A percentile compares a stretch with the other conserved stretches of the same genome.
phyloP scores from a whole-genome alignment of 768 basidiomycete genomes.

The Tulasnella sp. region DNA sequence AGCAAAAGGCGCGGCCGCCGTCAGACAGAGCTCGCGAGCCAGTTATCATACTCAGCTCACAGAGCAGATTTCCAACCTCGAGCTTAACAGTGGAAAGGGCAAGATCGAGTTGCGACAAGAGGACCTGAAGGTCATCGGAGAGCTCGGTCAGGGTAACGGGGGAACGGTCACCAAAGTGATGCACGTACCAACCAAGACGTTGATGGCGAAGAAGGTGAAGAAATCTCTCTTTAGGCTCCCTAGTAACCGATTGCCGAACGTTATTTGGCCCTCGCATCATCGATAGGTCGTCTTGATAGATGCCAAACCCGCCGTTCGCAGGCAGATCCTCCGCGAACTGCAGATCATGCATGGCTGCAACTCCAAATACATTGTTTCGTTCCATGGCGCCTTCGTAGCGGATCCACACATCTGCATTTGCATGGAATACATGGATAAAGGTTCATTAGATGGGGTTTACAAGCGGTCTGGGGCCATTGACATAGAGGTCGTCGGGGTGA shows the following conservation, averaged over 20 bases:
- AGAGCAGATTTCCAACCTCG: conserved; percentile 79
- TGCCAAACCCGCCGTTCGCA: conserved; percentile 91
- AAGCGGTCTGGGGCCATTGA: conserved; percentile 92
- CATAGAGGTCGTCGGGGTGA: conserved; percentile 86
- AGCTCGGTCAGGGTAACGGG: conserved; percentile 94
- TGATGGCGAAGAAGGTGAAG: conserved; percentile 97
- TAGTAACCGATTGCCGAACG: neutral
- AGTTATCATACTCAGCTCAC: conserved; percentile 77
- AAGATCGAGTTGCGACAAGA: conserved; percentile 79
- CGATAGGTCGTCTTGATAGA: conserved; percentile 88
- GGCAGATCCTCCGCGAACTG: conserved; percentile 95
- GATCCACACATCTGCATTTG: conserved; percentile 99
- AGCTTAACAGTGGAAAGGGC: conserved; percentile 73
- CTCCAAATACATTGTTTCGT: conserved; percentile 90
- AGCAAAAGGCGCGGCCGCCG: conserved; percentile 31
- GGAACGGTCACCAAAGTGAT: conserved; percentile 96
- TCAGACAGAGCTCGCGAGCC: conserved; percentile 54
- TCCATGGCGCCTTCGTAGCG: conserved; percentile 92
- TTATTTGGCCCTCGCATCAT: neutral
- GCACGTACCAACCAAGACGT: conserved; percentile 81
- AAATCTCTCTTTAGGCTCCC: neutral
- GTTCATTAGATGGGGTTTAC: conserved; percentile 91
- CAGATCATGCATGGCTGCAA: conserved; percentile 99
- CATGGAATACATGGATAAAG: conserved; percentile 96
- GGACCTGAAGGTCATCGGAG: conserved; percentile 84